Evolutionary conservation across 169 alveolate species (phyloP), one percentile per base, ranked within the genome.

Genomic region (Sarcocystis neurona): DNA sequence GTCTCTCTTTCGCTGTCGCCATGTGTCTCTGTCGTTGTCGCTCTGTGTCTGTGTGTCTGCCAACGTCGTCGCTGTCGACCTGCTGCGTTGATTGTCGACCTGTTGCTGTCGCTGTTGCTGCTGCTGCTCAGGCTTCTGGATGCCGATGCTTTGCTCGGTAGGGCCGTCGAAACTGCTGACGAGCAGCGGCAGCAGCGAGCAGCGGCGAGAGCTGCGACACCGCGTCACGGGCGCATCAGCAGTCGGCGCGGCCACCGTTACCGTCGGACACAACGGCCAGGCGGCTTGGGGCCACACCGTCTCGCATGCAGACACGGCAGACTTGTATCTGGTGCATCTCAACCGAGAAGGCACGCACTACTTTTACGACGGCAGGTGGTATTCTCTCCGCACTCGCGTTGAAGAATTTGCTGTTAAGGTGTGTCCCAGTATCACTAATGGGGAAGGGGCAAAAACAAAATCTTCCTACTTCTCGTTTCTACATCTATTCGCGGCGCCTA

Each of bases 241-340:
- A 15, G 90, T 85, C 43, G 90, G 90, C 48, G n/a, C 27, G 12
- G 78, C 85, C 47, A 79, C 84, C 18, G 37, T 85, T 56, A 70
- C 50, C 70, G 77, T 85, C 32, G 90, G 90, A 32, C 90, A 85
- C 78, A 85, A 85, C 75, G 90, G 78, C 47, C 60, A 85, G 48
- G 53, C 90, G 20, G 90, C 90, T n/a, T 85, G 90, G 90, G 72
- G 74, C 0, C 90, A 85, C 34, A 89, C 93, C 5, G 90, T 89
- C 27, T 72, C 90, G n/a, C 85, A 89, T 50, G 75, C 85, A 3
- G 93, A 89, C 85, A 79, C 50, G n/a, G 93, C 80, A 43, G 93
- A 89, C 82, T 34, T 82, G 8, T 89, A 32, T 41, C 68, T 78
- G 12, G 50, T 89, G 12, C 72, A 84, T 30, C 79, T 89, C 15